Evolutionary conservation across 140 eudicot genomes (phyloP), one percentile per base, ranked within the genome.

Genomic region (Senecio squalidus): DNA sequence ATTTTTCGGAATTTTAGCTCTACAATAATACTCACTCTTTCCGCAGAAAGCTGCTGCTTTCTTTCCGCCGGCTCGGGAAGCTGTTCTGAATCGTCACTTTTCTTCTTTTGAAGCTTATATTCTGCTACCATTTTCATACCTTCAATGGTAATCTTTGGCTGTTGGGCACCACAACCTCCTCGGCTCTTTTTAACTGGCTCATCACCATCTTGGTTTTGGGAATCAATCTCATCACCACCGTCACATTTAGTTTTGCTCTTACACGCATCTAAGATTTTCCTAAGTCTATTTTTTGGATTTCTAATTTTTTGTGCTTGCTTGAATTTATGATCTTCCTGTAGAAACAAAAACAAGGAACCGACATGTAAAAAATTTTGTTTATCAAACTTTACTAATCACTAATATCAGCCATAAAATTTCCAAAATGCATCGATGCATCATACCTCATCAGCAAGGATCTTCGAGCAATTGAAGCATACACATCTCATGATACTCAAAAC

Each of bases 151-250:
- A 92, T 81, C 69, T 89, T 84, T 24, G 98, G 98, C 76, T 86
- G 98, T 74, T 86, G 98, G 26, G 98, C 96, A 44, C 98, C 98
- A 75, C 98, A 92, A 36, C 98, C 98, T 43, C 98, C 96, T 64
- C 96, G 76, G 24, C 78, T 68, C 77, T 86, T 92, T 76, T 84
- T 87, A 40, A 81, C 82, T 0, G 94, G 86, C 69, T 84, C 98
- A 41, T 79, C 98, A 20, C 84, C 50, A 15, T 87, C 95, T 54
- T 84, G 89, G 60, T 76, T 82, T 69, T 82, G 96, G 15, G 84
- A 78, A 55, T 92, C 95, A 60, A 92, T 76, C 39, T 87, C 96
- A 50, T 92, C 96, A 70, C 98, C 98, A 39, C 98, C 98, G 4
- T 92, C 98, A 70, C 98, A 92, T 66, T 86, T 92, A 44, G 69